Evolutionary conservation across 352 stramenopile genomes (phyloP), one percentile per base, ranked within the genome.

Genomic region (Globisporangium paroecandrum): DNA sequence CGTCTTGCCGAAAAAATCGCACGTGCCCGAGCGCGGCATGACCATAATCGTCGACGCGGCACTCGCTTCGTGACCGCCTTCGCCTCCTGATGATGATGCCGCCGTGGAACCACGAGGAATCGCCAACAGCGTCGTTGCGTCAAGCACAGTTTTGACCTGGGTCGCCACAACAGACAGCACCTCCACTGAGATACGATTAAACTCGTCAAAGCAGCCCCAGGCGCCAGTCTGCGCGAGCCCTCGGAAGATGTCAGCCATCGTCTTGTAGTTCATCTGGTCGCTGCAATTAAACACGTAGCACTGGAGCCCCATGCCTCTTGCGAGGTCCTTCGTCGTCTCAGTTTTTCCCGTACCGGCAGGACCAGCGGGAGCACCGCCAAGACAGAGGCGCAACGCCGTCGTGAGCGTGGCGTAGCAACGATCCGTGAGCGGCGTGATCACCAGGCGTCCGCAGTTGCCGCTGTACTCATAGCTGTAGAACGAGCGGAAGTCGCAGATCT

Each of bases 131-230:
- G 74, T 46, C 36, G 76, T 69, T 1, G 94, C 93, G 75, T 99
- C 96, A 66, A 99, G 81, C 27, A 99, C 94, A 0, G 95, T 98
- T 70, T 99, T 98, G n/a, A 99, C 95, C 66, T 99, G 97, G 3
- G 95, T 98, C 18, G 95, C 94, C 13, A 99, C 95, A 15, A 99
- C 95, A 1, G 88, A 98, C 7, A 99, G 72, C 12, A 99, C 97
- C 76, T 99, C 96, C 41, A 99, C 97, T 8, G 91, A 95, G 73
- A 99, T 98, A 41, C 96, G 91, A 64, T 99, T 99, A 65, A 99
- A 99, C 73, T 99, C 94, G 66, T 98, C 95, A 75, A 99, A 99
- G 70, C 95, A 99, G 6, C 96, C 96, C 96, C 96, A 99, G 3
- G 96, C 93, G 34, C 95, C 96, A 41, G 95, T 98, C 72, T 98